These are phyloP conservation scores for Alloteropsis semialata DNA, from an alignment of 176 grass and related monocot species.

Conservation along the genomic window DNA sequence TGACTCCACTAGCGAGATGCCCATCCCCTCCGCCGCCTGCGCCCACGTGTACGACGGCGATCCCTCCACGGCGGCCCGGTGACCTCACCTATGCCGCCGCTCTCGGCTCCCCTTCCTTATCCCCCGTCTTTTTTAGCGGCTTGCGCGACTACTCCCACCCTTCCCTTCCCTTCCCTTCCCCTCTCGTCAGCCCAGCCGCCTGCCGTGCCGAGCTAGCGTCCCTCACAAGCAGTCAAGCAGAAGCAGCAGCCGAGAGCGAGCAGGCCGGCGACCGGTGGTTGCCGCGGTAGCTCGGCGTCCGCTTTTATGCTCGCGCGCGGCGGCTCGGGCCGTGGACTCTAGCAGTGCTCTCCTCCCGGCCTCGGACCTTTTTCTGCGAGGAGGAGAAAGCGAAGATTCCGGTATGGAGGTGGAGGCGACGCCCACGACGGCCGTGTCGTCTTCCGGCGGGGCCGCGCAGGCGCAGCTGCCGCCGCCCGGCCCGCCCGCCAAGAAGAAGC, in stretches of 20 bases:
- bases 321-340: slow-evolving; percentile 28
- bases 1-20: slow-evolving; percentile 59
- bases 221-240: neutral
- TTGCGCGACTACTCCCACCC: slow-evolving; percentile 3
- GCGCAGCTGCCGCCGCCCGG: slow-evolving; percentile 22
- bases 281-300: slow-evolving; percentile 31
- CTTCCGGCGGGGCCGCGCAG: slow-evolving; percentile 43
- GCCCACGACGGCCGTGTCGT: slow-evolving; percentile 55
- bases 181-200: neutral
- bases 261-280: slow-evolving; percentile 31
- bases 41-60: slow-evolving; percentile 55
- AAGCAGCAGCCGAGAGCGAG: neutral
- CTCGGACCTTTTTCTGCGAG: slow-evolving; percentile 2
- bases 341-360: neutral
- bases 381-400: slow-evolving; percentile 29
- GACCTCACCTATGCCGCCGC: slow-evolving; percentile 41
- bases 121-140: slow-evolving; percentile 10
- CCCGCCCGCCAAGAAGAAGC: slow-evolving; percentile 82
- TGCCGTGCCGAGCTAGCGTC: neutral
- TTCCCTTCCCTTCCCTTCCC: neutral
- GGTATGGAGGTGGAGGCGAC: slow-evolving; percentile 71
- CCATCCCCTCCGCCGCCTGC: slow-evolving; percentile 7
- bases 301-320: slow-evolving; percentile 34
- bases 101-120: neutral
- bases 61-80: slow-evolving; percentile 36